A percentile compares a stretch with the other conserved stretches of the same genome.
Evolutionary conservation across 1,284 basidiomycete genomes (phyloP).

Genomic region (Apiotrichum siamense): DNA sequence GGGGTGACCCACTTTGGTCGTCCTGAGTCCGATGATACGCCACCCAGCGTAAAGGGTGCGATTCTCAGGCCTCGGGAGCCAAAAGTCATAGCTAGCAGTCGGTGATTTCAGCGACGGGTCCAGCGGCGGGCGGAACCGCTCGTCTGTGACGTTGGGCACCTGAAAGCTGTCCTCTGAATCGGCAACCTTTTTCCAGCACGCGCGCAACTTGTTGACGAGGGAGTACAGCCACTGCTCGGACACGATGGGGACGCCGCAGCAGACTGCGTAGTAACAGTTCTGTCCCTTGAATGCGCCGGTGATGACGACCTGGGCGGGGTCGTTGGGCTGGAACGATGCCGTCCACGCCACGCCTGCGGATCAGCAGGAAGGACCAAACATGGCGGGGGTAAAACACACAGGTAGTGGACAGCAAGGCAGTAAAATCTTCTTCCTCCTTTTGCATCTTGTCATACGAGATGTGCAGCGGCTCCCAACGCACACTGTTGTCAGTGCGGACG

Average conservation of each 20-base stretch:
- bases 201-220: constrained; percentile 16
- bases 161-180: constrained; percentile 35
- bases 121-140: constrained; percentile 21
- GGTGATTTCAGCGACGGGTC: constrained; percentile 8
- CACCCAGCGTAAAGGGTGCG: constrained; percentile 27
- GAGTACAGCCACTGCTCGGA: constrained; percentile 24
- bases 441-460: constrained; percentile 29
- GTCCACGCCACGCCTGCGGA: constrained; percentile 29
- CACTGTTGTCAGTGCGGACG: constrained; percentile 4
- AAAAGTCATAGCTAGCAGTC: constrained; percentile 12
- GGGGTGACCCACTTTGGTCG: constrained; percentile 5
- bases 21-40: constrained; percentile 27
- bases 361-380: not conserved
- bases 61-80: constrained; percentile 26
- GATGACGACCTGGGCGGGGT: constrained; percentile 24
- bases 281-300: constrained; percentile 14
- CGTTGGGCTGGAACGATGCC: constrained; percentile 15
- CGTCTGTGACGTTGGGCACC: constrained; percentile 22
- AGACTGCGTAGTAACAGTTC: constrained; percentile 27
- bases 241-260: constrained; percentile 34
- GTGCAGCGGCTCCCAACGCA: constrained; percentile 11
- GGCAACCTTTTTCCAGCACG: constrained; percentile 36
- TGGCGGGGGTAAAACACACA: constrained; percentile 15
- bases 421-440: constrained; percentile 23
- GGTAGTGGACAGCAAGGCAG: constrained; percentile 17